phyloP scores from a whole-genome alignment of 2,329 filamentous ascomycete species.

The Elsinoe ampelina region DNA sequence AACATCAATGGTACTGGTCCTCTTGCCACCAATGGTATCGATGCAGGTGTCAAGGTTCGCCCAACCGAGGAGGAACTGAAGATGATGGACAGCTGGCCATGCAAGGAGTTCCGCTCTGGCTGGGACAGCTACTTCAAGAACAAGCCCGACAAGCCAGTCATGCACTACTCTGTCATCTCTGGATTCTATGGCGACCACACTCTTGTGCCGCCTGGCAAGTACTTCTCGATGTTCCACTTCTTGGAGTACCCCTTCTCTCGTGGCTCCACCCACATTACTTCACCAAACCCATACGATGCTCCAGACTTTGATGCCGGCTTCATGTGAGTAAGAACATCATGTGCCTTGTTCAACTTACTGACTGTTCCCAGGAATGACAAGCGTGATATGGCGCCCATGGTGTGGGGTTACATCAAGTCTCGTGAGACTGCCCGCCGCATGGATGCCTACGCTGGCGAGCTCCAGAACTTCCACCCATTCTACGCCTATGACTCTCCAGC shows the following conservation, averaged over 20 bases:
- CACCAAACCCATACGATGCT: slow-evolving; percentile 61
- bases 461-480: slow-evolving; percentile 57
- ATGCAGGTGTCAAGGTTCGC: slow-evolving; percentile 69
- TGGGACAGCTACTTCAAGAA: slow-evolving; percentile 79
- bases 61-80: slow-evolving; percentile 59
- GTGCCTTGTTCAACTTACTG: neutral
- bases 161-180: slow-evolving; percentile 73
- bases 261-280: slow-evolving; percentile 60
- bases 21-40: slow-evolving; percentile 68
- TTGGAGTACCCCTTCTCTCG: slow-evolving; percentile 68
- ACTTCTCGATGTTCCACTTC: slow-evolving; percentile 80
- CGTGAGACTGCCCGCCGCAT: slow-evolving; percentile 71
- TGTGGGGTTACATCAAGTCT: slow-evolving; percentile 58
- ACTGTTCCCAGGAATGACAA: slow-evolving; percentile 64
- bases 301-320: slow-evolving; percentile 44
- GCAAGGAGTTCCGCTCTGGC: slow-evolving; percentile 60
- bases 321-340: slow-evolving; percentile 36
- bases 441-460: slow-evolving; percentile 69
- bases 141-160: slow-evolving; percentile 77
- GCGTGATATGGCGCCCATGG: slow-evolving; percentile 71
- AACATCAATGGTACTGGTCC: slow-evolving; percentile 70
- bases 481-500: slow-evolving; percentile 63
- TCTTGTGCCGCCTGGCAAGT: slow-evolving; percentile 62
- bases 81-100: slow-evolving; percentile 64
- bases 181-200: slow-evolving; percentile 37